Percentiles rank a stretch among this genome's conserved stretches.
phyloP scores from a whole-genome alignment of 805 yeast species.

The Phaffomyces opuntiae region DNA sequence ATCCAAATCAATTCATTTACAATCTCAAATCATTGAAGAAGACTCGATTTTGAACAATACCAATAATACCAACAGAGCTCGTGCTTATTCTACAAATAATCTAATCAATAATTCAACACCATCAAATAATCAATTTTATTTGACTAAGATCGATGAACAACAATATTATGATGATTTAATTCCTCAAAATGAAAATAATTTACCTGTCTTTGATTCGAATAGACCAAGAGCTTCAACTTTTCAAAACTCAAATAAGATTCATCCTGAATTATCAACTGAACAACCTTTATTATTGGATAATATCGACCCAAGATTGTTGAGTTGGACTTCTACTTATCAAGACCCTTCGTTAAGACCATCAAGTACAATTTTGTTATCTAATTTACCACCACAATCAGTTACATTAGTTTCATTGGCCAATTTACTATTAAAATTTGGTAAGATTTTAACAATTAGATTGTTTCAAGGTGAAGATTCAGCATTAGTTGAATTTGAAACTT shows the following conservation, averaged over 20 bases:
- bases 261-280: constrained; percentile 3
- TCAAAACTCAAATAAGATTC: constrained; percentile 11
- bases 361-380: constrained; percentile 68
- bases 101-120: constrained; percentile 13
- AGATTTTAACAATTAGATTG: constrained; percentile 52
- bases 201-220: background rate
- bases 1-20: constrained; percentile 7
- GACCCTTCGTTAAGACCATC: constrained; percentile 71
- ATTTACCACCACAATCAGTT: constrained; percentile 55
- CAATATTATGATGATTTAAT: background rate
- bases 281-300: constrained; percentile 42
- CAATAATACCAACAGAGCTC: constrained; percentile 10
- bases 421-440: constrained; percentile 56
- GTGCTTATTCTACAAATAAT: constrained; percentile 23
- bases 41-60: background rate
- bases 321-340: constrained; percentile 65
- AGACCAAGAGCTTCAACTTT: constrained; percentile 39
- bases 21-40: constrained; percentile 14
- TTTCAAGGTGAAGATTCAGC: constrained; percentile 45
- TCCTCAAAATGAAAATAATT: constrained; percentile 5
- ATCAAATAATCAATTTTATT: constrained; percentile 11
- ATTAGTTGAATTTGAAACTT: constrained; percentile 62
- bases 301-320: constrained; percentile 48
- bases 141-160: constrained; percentile 10
- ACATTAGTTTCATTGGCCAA: constrained; percentile 53